Evolutionary conservation across 2,329 filamentous ascomycete species (phyloP).

Genomic region (Phialocephala sp.): DNA sequence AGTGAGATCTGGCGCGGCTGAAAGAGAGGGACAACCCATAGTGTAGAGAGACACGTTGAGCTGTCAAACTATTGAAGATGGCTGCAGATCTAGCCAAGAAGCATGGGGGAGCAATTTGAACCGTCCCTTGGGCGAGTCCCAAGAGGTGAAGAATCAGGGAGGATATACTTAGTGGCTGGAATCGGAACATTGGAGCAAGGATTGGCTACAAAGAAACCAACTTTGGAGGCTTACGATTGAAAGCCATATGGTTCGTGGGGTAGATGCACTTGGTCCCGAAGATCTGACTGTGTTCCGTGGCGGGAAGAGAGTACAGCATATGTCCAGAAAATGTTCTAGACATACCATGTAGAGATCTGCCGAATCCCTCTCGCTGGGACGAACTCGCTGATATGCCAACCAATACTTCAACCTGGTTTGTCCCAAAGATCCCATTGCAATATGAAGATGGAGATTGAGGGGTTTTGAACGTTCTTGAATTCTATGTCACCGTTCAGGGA

Average conservation of each 20-base stretch:
- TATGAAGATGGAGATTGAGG: background rate
- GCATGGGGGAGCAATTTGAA: too few relatives aligned
- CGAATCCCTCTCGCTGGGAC: background rate
- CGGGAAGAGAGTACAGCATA: background rate
- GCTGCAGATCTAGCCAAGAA: too few relatives aligned
- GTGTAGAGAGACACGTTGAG: background rate
- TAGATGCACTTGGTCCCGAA: background rate
- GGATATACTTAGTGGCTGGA: background rate
- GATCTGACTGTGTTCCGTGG: background rate
- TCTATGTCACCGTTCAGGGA: background rate
- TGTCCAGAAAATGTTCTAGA: background rate
- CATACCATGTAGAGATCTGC: background rate
- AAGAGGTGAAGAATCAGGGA: background rate
- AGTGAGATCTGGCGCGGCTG: background rate
- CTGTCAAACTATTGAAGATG: background rate
- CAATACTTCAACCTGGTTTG: background rate
- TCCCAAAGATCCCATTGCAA: background rate
- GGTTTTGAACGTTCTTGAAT: background rate
- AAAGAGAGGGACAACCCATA: background rate
- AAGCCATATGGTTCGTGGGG: constrained; percentile 3
- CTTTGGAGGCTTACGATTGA: background rate
- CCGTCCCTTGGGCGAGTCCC: background rate
- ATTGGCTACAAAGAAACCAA: background rate
- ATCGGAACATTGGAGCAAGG: background rate
- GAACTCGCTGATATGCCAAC: background rate